These are phyloP conservation scores for Boletus pseudo-olivaceus DNA, from an alignment of 768 basidiomycete genomes.

Conservation along the genomic window DNA sequence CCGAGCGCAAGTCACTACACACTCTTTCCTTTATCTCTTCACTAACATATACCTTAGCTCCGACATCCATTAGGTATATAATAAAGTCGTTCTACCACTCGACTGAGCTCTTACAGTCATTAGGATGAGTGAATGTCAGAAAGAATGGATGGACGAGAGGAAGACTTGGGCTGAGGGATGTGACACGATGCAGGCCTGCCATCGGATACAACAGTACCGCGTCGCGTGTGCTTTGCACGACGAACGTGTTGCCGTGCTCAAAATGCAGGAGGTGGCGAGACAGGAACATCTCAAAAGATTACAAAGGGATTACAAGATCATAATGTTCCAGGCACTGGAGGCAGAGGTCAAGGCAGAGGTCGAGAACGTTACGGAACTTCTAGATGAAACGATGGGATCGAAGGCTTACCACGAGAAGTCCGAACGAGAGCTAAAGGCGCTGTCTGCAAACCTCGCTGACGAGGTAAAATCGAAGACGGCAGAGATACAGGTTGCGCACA, in stretches of 20 bases:
- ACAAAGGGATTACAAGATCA: slow-evolving; percentile 64
- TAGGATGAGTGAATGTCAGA: slow-evolving; percentile 21
- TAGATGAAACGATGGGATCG: slow-evolving; percentile 27
- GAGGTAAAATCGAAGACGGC: slow-evolving; percentile 40
- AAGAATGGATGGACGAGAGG: slow-evolving; percentile 49
- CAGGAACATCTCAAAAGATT: slow-evolving; percentile 56
- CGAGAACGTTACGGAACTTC: slow-evolving; percentile 48
- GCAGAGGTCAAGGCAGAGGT: slow-evolving; percentile 54
- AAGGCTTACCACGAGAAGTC: slow-evolving; percentile 24
- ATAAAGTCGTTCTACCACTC: too few species aligned
- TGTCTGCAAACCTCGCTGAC: slow-evolving; percentile 31
- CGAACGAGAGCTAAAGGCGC: slow-evolving; percentile 30
- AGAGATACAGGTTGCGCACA: slow-evolving; percentile 36
- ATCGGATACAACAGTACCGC: slow-evolving; percentile 62
- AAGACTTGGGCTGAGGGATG: slow-evolving; percentile 59
- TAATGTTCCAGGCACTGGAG: slow-evolving; percentile 64
- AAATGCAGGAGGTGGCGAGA: slow-evolving; percentile 51
- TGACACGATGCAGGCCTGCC: slow-evolving; percentile 58
- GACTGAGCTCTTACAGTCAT: too few species aligned
- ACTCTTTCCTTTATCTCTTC: too few species aligned
- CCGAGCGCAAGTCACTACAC: slow-evolving; percentile 33
- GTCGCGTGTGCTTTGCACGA: slow-evolving; percentile 51
- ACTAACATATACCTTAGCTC: too few species aligned
- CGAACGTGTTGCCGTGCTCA: slow-evolving; percentile 48
- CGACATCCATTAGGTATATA: too few species aligned